Evolutionary conservation across 2,329 filamentous ascomycete genomes (phyloP), one percentile per base, ranked within the genome.

Genomic region (Fusarium sterilihyphosum): DNA sequence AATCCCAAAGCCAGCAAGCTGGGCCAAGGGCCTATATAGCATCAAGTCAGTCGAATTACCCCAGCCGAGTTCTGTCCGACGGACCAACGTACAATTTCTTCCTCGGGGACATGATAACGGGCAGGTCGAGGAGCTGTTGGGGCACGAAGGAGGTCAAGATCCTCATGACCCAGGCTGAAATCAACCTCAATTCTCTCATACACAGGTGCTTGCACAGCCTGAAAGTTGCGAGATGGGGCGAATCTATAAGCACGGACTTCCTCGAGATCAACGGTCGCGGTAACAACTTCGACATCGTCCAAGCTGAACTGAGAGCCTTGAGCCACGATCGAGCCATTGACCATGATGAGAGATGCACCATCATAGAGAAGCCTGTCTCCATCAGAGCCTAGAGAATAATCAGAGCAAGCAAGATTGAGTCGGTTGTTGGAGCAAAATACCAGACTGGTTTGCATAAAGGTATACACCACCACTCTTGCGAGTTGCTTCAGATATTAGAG

Each of bases 221-320:
- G 92, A 29, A 90, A 78, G 12, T 88, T 87, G 61, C 90, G 85
- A 18, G 88, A 88, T 14, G 88, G 85, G 1, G 87, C 82, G 12
- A 83, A 88, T 1, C 92, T 85, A 75, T 86, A 91, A 3, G 87
- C 84, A 38, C 92, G 85, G 10, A 95, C 92, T 71, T 94, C 91
- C 77, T 96, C 93, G 6, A 93, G 83, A 74, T 93, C 91, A 6
- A 93, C 85, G 0, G 90, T 92, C 4, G 91, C 91, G 5, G 87
- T 90, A 18, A 92, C 82, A 3, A 93, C 90, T 75, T 93, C 91
- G 10, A 93, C 90, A 31, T 86, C 86, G 6, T 73, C 67, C 7
- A 92, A 78, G 20, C 86, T 89, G 81, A 92, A 92, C 69, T 92
- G 91, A 2, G 86, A 86, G 4, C 88, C 90, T 78, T 92, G 90